phyloP scores from a whole-genome alignment of 140 eudicot species.

The Erigeron philadelphicus region DNA sequence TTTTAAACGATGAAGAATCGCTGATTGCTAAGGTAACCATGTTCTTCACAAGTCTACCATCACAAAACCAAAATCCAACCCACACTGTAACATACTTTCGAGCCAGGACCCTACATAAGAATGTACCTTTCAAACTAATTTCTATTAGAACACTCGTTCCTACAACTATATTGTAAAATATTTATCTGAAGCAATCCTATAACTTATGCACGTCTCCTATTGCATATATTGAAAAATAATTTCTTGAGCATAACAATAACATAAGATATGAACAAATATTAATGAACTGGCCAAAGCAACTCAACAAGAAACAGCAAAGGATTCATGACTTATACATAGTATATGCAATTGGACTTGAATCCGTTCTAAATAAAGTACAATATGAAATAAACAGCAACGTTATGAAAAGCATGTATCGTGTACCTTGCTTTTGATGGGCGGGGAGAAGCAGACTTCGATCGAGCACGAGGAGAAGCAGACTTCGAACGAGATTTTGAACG shows the following conservation, averaged over 20 bases:
- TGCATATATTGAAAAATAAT: too few relatives aligned
- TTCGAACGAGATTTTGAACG: constrained; percentile 80
- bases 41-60: constrained; percentile 1
- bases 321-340: too few relatives aligned
- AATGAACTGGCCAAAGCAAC: not conserved
- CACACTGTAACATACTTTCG: not conserved
- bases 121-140: not conserved
- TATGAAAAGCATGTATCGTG: not conserved
- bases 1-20: constrained; percentile 2
- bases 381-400: not conserved
- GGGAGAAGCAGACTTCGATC: constrained; percentile 46
- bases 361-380: not conserved
- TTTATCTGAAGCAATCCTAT: not conserved
- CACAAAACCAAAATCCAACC: constrained; percentile 17
- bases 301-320: not conserved
- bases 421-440: constrained; percentile 55
- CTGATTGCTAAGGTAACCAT: constrained; percentile 15
- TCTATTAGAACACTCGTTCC: not conserved
- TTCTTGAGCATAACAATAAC: not conserved
- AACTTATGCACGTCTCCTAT: not conserved
- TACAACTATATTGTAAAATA: not conserved
- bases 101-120: not conserved
- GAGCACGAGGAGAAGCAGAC: constrained; percentile 55
- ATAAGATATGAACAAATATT: not conserved
- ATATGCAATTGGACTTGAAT: not conserved